Evolutionary conservation across 2,329 filamentous ascomycete species (phyloP).

Genomic region (Diaporthe vaccinii): DNA sequence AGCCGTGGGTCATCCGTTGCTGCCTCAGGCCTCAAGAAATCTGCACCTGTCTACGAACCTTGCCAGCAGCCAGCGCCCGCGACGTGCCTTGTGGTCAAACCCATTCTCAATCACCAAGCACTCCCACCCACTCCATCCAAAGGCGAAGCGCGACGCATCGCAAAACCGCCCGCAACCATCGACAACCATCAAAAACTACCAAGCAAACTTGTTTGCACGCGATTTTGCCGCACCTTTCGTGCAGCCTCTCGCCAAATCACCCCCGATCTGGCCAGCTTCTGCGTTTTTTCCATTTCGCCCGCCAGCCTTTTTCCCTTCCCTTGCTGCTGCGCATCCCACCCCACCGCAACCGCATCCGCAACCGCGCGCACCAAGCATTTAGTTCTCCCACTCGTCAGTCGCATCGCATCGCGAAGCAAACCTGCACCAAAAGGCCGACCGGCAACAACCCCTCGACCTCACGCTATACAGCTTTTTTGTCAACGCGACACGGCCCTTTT

Average conservation of each 20-base stretch:
- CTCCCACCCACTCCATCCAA: constrained; percentile 56
- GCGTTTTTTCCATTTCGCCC: constrained; percentile 54
- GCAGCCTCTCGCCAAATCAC: constrained; percentile 58
- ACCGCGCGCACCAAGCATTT: constrained; percentile 15
- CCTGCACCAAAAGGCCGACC: constrained; percentile 19
- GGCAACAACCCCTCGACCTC: constrained; percentile 20
- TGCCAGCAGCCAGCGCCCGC: constrained; percentile 50
- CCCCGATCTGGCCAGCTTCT: constrained; percentile 52
- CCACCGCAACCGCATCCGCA: constrained; percentile 38
- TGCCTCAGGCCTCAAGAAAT: constrained; percentile 45
- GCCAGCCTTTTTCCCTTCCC: constrained; percentile 35
- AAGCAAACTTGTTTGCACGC: constrained; percentile 68
- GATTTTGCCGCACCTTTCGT: constrained; percentile 63
- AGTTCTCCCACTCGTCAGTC: constrained; percentile 4
- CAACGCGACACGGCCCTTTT: constrained; percentile 31
- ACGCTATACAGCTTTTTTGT: neutral
- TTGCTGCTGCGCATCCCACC: constrained; percentile 32
- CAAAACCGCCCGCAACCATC: constrained; percentile 72
- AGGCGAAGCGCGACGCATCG: constrained; percentile 64
- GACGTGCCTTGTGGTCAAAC: constrained; percentile 58
- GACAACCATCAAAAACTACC: constrained; percentile 68
- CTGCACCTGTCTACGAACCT: constrained; percentile 54
- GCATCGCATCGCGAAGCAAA: constrained; percentile 39
- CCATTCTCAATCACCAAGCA: constrained; percentile 53
- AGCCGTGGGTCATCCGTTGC: neutral